Percentiles rank a stretch among this genome's conserved stretches.
Conservation (phyloP, 2,329 filamentous ascomycete genomes). For the Colletotrichum sublineola region DNA sequence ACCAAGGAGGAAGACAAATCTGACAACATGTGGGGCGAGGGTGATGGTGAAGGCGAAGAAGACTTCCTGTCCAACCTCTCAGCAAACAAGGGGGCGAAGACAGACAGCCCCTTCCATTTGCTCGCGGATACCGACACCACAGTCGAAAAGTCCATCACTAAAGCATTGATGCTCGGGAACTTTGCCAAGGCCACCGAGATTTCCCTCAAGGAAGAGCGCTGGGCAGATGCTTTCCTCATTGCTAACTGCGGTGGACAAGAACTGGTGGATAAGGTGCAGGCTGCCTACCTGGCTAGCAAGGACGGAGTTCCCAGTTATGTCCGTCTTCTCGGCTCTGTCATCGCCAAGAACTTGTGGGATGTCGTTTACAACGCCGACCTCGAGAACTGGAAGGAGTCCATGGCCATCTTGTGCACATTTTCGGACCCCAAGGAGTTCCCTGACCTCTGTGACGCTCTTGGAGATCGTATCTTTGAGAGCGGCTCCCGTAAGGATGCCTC, state of each 20-base stretch:
- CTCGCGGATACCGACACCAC: constrained; percentile 86
- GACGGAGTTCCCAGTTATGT: constrained; percentile 90
- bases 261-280: constrained; percentile 93
- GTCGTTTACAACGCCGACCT: constrained; percentile 96
- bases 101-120: constrained; percentile 93
- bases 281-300: constrained; percentile 88
- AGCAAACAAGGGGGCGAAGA: constrained; percentile 91
- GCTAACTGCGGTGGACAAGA: constrained; percentile 96
- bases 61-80: constrained; percentile 89
- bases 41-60: constrained; percentile 71
- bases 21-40: constrained; percentile 84
- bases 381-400: constrained; percentile 94
- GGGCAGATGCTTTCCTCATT: constrained; percentile 98
- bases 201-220: constrained; percentile 87
- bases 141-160: constrained; percentile 88
- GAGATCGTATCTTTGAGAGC: constrained; percentile 88
- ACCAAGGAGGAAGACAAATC: constrained; percentile 59
- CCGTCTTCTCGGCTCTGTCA: constrained; percentile 89
- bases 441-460: constrained; percentile 93
- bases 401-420: constrained; percentile 96
- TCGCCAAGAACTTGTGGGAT: constrained; percentile 98
- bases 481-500: constrained; percentile 88
- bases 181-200: constrained; percentile 92
- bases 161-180: constrained; percentile 87
- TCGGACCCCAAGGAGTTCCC: constrained; percentile 92